These are phyloP conservation scores for Fusarium tuaranense DNA, from an alignment of 2,329 filamentous ascomycete species.

Conservation along the genomic window DNA sequence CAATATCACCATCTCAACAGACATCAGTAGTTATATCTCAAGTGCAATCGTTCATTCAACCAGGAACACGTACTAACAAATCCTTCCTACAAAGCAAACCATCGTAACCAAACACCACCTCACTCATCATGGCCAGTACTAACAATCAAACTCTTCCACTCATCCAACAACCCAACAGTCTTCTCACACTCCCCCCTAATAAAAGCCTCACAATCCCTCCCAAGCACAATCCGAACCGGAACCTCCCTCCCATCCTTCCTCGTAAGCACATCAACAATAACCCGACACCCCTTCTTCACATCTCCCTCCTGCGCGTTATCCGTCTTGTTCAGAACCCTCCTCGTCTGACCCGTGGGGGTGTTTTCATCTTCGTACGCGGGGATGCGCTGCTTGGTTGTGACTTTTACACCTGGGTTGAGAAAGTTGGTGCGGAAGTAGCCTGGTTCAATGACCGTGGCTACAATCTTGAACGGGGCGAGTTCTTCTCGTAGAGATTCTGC, in stretches of 20 bases:
- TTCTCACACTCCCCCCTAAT: slow-evolving; percentile 58
- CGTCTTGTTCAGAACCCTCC: slow-evolving; percentile 47
- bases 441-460: slow-evolving; percentile 58
- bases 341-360: slow-evolving; percentile 44
- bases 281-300: slow-evolving; percentile 62
- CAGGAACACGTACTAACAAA: background rate
- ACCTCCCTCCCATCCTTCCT: slow-evolving; percentile 63
- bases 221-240: slow-evolving; percentile 66
- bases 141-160: slow-evolving; percentile 57
- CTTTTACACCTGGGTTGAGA: slow-evolving; percentile 51
- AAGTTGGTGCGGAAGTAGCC: slow-evolving; percentile 66
- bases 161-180: slow-evolving; percentile 57
- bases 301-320: slow-evolving; percentile 67
- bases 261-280: slow-evolving; percentile 68
- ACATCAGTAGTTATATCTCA: background rate
- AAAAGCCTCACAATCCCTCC: slow-evolving; percentile 59
- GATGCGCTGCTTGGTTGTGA: slow-evolving; percentile 44
- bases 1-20: background rate
- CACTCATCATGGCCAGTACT: slow-evolving; percentile 41
- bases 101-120: background rate
- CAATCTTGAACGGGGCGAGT: slow-evolving; percentile 58
- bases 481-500: slow-evolving; percentile 58
- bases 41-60: background rate
- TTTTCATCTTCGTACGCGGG: slow-evolving; percentile 48
- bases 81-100: background rate